These are phyloP conservation scores for Gymnopus androsaceus DNA, from an alignment of 1,284 basidiomycete species.

Conservation along the genomic window DNA sequence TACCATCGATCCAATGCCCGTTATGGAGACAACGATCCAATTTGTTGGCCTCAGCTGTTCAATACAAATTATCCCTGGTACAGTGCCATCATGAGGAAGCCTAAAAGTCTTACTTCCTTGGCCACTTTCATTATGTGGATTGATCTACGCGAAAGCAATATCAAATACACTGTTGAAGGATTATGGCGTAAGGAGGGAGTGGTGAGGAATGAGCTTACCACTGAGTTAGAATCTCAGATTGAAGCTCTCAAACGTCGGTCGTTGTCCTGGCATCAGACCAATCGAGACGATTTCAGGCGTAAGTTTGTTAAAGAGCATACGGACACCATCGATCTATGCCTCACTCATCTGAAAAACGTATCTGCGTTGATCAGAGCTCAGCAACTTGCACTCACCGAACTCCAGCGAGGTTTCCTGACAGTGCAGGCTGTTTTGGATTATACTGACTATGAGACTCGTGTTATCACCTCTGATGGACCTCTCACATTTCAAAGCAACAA, in stretches of 20 bases:
- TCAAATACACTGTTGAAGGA: background rate
- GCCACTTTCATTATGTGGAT: background rate
- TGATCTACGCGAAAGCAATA: background rate
- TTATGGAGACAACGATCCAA: slow-evolving; percentile 5
- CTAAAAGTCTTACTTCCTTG: background rate
- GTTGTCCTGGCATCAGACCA: background rate
- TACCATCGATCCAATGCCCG: background rate
- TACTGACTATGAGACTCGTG: background rate
- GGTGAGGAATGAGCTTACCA: background rate
- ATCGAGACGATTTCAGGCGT: no score
- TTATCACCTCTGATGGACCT: background rate
- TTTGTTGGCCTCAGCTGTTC: slow-evolving; percentile 1
- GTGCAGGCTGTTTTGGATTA: background rate
- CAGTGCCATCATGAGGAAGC: background rate
- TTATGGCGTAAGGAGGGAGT: background rate
- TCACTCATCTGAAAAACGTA: background rate
- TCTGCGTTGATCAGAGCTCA: background rate
- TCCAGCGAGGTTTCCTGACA: background rate
- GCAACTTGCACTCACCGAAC: background rate
- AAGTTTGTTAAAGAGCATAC: background rate
- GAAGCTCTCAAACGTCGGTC: background rate
- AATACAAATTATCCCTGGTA: background rate
- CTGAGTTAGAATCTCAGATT: background rate
- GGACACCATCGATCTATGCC: no score
- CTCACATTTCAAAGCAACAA: background rate